phyloP scores from a whole-genome alignment of 2,329 filamentous ascomycete genomes.

The Thyridium curvatum region DNA sequence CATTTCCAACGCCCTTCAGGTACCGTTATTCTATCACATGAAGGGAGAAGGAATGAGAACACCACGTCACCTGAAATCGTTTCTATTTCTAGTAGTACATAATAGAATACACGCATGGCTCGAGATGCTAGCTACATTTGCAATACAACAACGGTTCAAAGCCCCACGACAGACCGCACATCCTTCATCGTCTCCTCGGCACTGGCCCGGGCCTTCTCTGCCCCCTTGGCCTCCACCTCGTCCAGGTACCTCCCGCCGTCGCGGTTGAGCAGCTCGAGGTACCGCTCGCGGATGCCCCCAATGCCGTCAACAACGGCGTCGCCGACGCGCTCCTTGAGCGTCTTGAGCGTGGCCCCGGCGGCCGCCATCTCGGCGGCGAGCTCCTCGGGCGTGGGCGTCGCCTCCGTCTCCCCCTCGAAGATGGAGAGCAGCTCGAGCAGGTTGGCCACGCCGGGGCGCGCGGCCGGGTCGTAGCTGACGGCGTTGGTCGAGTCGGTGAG shows the following conservation, averaged over 20 bases:
- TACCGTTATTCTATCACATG: too few species aligned
- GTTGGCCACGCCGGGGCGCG: slow-evolving; percentile 80
- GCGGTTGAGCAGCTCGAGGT: slow-evolving; percentile 38
- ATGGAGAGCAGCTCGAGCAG: slow-evolving; percentile 74
- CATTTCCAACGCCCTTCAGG: too few species aligned
- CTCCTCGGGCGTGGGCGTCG: slow-evolving; percentile 27
- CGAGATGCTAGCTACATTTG: neutral
- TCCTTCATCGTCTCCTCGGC: slow-evolving; percentile 52
- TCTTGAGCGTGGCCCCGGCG: slow-evolving; percentile 37
- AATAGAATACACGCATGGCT: neutral
- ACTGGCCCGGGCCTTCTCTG: slow-evolving; percentile 52
- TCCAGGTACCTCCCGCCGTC: slow-evolving; percentile 30
- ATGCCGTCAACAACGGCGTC: slow-evolving; percentile 49
- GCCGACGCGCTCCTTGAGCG: slow-evolving; percentile 59
- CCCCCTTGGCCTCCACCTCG: slow-evolving; percentile 52
- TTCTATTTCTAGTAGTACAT: neutral
- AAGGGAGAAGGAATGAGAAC: too few species aligned
- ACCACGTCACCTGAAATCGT: neutral
- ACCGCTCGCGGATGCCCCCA: slow-evolving; percentile 48
- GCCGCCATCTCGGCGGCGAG: slow-evolving; percentile 19
- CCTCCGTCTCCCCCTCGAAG: slow-evolving; percentile 44
- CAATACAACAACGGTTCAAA: too few species aligned
- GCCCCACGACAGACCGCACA: slow-evolving; percentile 45
- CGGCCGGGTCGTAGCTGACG: slow-evolving; percentile 65
- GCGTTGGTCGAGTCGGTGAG: slow-evolving; percentile 65